These are phyloP conservation scores for Jackrogersella minutella DNA, from an alignment of 495 filamentous ascomycete genomes.

Conservation along the genomic window DNA sequence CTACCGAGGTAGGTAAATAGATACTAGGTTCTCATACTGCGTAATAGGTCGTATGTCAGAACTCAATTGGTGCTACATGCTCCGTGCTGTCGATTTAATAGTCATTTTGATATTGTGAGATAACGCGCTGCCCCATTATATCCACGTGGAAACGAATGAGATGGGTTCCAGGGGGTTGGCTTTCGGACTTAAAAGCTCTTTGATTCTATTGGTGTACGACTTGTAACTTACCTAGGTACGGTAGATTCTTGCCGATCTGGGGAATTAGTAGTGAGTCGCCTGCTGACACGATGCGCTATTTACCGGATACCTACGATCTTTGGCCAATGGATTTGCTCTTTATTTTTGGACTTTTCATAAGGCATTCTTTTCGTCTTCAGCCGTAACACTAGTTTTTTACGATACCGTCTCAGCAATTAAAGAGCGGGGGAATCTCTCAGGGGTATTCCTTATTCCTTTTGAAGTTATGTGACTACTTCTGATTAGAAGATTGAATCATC, in stretches of 20 bases:
- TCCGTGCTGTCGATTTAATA: too few species aligned
- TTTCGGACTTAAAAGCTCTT: not conserved
- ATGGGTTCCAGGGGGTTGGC: not conserved
- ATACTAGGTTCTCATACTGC: too few species aligned
- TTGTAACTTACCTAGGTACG: constrained; percentile 8
- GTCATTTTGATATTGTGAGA: not conserved
- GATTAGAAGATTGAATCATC: not conserved
- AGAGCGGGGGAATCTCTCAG: not conserved
- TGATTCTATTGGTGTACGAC: constrained; percentile 18
- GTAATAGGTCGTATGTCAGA: too few species aligned
- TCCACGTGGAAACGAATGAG: constrained; percentile 1
- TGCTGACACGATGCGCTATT: constrained; percentile 10
- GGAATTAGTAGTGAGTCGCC: constrained; percentile 3
- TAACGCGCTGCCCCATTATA: not conserved
- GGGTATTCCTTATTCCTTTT: not conserved
- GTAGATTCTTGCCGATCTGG: constrained; percentile 13
- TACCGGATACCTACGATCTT: not conserved
- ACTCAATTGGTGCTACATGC: too few species aligned
- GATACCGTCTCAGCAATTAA: not conserved
- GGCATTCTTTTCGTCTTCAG: too few species aligned
- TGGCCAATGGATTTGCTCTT: constrained; percentile 5
- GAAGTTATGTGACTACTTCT: not conserved
- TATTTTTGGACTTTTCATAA: not conserved
- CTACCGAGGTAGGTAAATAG: too few species aligned
- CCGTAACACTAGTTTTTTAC: not conserved